A percentile compares a stretch with the other conserved stretches of the same genome.
These are phyloP conservation scores for Verticillium longisporum DNA, from an alignment of 2,329 filamentous ascomycete genomes.

Conservation along the genomic window DNA sequence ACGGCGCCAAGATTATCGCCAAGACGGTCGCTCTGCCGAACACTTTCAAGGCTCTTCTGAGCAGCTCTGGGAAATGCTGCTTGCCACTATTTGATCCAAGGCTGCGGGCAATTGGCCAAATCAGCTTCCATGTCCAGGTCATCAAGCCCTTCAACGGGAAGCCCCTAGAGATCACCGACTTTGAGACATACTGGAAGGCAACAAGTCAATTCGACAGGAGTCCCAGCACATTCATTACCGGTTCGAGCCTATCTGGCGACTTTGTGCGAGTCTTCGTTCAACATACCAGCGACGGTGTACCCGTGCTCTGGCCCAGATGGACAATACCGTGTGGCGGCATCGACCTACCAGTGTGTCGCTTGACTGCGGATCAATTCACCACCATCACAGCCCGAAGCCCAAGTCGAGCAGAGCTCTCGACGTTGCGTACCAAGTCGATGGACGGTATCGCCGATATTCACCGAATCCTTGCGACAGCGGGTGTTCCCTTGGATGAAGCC, in stretches of 20 bases:
- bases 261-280: conserved; percentile 91
- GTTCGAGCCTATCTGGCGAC: conserved; percentile 91
- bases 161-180: conserved; percentile 93
- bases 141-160: conserved; percentile 93
- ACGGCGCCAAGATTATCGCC: conserved; percentile 94
- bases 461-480: conserved; percentile 64
- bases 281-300: conserved; percentile 78
- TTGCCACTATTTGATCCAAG: conserved; percentile 90
- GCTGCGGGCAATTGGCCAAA: conserved; percentile 83
- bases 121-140: conserved; percentile 90
- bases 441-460: conserved; percentile 61
- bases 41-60: conserved; percentile 69
- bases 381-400: conserved; percentile 38
- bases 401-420: conserved; percentile 34
- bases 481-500: conserved; percentile 70
- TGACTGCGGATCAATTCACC: conserved; percentile 68
- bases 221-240: conserved; percentile 81
- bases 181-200: conserved; percentile 98
- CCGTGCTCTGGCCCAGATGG: conserved; percentile 84
- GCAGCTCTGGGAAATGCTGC: conserved; percentile 73
- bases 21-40: conserved; percentile 88
- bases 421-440: conserved; percentile 37
- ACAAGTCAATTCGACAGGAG: conserved; percentile 88
- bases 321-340: conserved; percentile 68
- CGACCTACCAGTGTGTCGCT: conserved; percentile 72